Evolutionary conservation across 495 filamentous ascomycete genomes (phyloP).

Genomic region (Copromyces sp.): DNA sequence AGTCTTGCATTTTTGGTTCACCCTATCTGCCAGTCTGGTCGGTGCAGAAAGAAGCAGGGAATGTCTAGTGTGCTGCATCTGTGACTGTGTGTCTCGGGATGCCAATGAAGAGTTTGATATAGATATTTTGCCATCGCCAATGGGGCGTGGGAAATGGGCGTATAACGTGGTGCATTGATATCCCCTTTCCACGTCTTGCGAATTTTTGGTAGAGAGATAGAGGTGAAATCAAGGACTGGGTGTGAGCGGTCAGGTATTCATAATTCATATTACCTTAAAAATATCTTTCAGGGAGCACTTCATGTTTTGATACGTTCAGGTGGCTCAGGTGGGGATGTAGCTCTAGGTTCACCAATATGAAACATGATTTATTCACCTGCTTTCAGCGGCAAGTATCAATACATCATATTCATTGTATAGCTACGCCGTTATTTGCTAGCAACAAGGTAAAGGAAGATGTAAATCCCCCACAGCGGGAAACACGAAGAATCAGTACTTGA

Average conservation of each 20-base stretch:
- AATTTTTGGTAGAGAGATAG: neutral
- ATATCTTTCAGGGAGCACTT: neutral
- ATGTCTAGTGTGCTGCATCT: neutral
- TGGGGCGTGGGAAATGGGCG: neutral
- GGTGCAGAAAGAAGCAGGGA: neutral
- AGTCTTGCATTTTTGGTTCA: neutral
- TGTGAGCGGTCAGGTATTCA: neutral
- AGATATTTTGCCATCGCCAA: neutral
- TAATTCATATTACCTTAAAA: neutral
- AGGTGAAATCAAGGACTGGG: neutral
- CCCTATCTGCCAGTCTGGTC: neutral
- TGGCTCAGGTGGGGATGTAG: too few relatives aligned
- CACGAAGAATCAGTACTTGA: neutral
- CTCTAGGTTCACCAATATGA: neutral
- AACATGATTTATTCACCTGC: neutral
- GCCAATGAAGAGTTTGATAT: neutral
- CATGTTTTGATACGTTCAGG: too few relatives aligned
- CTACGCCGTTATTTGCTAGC: neutral
- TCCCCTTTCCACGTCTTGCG: neutral
- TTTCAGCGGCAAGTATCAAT: neutral
- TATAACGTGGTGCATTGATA: neutral
- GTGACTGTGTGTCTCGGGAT: neutral
- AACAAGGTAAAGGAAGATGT: neutral
- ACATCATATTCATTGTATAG: neutral
- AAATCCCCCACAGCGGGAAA: neutral